Percentiles rank a stretch among this genome's conserved stretches.
Conservation (phyloP, 768 basidiomycete species). For the Coprinopsis cinerea region DNA sequence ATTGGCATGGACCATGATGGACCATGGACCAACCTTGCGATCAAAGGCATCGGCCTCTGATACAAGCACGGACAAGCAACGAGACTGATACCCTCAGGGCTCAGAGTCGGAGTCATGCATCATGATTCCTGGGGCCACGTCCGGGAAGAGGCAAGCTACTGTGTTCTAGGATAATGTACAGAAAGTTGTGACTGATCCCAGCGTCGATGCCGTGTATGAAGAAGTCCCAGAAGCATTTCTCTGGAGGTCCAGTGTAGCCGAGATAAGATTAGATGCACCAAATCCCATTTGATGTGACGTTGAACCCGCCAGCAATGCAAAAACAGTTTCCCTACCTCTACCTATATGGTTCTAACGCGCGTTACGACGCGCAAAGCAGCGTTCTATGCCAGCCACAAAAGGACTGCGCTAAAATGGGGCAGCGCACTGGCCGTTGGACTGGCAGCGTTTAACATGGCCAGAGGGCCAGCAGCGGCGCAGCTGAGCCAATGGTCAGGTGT, state of each 20-base stretch:
- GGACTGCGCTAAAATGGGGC: slow-evolving; percentile 28
- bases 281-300: slow-evolving; percentile 3
- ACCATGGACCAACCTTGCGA: too few relatives aligned
- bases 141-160: too few relatives aligned
- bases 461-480: slow-evolving; percentile 22
- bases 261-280: slow-evolving; percentile 14
- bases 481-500: slow-evolving; percentile 13
- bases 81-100: too few relatives aligned
- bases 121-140: too few relatives aligned
- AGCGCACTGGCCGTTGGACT: slow-evolving; percentile 35
- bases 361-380: slow-evolving; percentile 19
- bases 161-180: too few relatives aligned
- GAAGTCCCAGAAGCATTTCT: too few relatives aligned
- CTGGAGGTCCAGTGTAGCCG: too few relatives aligned
- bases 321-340: background rate
- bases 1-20: too few relatives aligned
- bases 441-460: slow-evolving; percentile 33
- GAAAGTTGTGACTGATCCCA: too few relatives aligned
- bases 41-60: too few relatives aligned
- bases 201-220: background rate
- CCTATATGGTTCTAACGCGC: slow-evolving; percentile 16
- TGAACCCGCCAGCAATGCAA: background rate
- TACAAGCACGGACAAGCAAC: too few relatives aligned
- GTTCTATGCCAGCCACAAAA: slow-evolving; percentile 6
- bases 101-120: too few relatives aligned